Conservation (phyloP, 2,329 filamentous ascomycete species). For the Pseudomassariella vexata region DNA sequence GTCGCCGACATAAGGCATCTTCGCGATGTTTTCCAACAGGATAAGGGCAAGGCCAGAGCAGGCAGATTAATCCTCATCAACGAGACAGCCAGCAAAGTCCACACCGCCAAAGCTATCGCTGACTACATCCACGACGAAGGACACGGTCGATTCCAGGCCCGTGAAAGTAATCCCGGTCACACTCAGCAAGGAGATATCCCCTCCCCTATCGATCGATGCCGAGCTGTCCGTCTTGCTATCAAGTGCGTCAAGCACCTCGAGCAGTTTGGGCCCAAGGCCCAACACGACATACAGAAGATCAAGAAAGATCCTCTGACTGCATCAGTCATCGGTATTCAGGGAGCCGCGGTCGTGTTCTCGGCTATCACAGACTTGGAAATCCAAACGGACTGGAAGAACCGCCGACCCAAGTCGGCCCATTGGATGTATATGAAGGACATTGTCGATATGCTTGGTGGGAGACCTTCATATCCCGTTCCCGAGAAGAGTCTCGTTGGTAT, state of each 20-base stretch:
- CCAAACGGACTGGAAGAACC: conserved; percentile 86
- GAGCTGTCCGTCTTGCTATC: conserved; percentile 86
- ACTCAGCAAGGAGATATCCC: conserved; percentile 92
- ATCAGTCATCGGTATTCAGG: conserved; percentile 86
- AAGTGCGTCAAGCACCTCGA: conserved; percentile 93
- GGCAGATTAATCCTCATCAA: conserved; percentile 96
- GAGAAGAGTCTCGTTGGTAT: conserved; percentile 45
- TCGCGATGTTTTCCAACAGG: conserved; percentile 75
- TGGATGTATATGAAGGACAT: conserved; percentile 77
- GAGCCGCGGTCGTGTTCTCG: conserved; percentile 82
- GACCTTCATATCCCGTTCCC: conserved; percentile 48
- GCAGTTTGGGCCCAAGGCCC: conserved; percentile 59
- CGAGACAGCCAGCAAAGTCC: conserved; percentile 85
- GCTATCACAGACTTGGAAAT: conserved; percentile 76
- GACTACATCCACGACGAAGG: conserved; percentile 95
- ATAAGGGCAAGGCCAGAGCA: conserved; percentile 82
- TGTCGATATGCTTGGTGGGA: conserved; percentile 78
- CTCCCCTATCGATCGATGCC: conserved; percentile 91
- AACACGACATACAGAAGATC: conserved; percentile 54
- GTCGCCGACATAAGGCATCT: conserved; percentile 85
- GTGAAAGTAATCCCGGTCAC: conserved; percentile 87
- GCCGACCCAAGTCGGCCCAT: conserved; percentile 76
- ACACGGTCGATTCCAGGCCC: conserved; percentile 84
- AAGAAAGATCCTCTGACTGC: conserved; percentile 67
- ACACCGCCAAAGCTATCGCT: conserved; percentile 87